Evolutionary conservation across 1,284 basidiomycete genomes (phyloP), one percentile per base, ranked within the genome.

Genomic region (Papiliotrema fonsecae): DNA sequence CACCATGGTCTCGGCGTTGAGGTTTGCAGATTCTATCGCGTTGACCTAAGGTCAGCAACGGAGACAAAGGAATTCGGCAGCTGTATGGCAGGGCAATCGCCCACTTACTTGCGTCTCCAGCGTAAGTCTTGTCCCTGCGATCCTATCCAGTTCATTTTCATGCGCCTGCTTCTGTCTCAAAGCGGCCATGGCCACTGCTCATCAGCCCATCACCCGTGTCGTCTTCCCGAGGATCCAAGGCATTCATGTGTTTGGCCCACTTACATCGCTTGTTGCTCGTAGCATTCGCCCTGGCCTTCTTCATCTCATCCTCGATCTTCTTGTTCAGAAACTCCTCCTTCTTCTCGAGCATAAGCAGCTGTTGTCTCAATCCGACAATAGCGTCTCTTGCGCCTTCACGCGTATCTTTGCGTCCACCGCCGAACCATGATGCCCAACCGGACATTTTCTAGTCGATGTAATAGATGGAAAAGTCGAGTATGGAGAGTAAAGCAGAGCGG

Each of bases 1-100:
- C 25, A 82, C 78, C 88, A 99, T 93, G 26, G 92, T 97, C 80
- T 97, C 93, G 66, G 90, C 86, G 75, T 99, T 98, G 76, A 98
- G 82, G 77, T 97, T 98, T 42, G 96, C 96, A 19, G 88, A 91
- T 75, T 98, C 96, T 50, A 98, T 83, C 27, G 94, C 94, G 75
- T 96, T 94, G 56, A 98, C 79, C 77, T 79, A 55, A 4, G 14
- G 27, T 16, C 14, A 4, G 16, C n/a, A 54, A 44, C 31, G 36
- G n/a, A 19, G n/a, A 40, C 14, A n/a, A 19, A 14, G 21, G 22
- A 38, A 22, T 30, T 14, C 13, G 19, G 16, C 16, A n/a, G 36
- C 3, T n/a, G n/a, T n/a, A n/a, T n/a, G n/a, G n/a, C n/a, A n/a
- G n/a, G n/a, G n/a, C n/a, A n/a, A n/a, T n/a, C 14, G 4, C 25